Percentiles rank a stretch among this genome's conserved stretches.
phyloP scores from a whole-genome alignment of 1,284 basidiomycete species.

The Xerocomus subilludens region DNA sequence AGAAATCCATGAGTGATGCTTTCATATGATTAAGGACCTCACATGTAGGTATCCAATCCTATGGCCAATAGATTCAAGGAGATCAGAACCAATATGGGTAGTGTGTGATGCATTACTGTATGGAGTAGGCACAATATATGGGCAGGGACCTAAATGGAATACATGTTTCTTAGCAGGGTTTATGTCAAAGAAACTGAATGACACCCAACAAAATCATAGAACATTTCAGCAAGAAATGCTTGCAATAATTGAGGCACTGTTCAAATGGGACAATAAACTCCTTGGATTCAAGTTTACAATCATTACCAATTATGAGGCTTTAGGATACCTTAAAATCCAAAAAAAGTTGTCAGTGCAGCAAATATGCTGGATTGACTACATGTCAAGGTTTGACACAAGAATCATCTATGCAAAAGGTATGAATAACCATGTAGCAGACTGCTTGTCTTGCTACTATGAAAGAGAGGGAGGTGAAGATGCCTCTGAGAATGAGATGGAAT shows the following conservation, averaged over 20 bases:
- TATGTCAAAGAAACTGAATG: slow-evolving; percentile 37
- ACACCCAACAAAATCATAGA: slow-evolving; percentile 32
- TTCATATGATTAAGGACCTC: slow-evolving; percentile 4
- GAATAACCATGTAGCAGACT: no score
- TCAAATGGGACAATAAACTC: slow-evolving; percentile 6
- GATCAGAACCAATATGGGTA: slow-evolving; percentile 56
- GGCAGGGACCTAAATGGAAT: slow-evolving; percentile 38
- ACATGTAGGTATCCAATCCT: slow-evolving; percentile 9
- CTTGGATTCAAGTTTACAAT: background rate
- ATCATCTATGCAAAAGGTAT: no score
- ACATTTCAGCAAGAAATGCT: slow-evolving; percentile 48
- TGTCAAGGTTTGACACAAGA: background rate
- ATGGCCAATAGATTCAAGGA: background rate
- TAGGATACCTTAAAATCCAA: background rate
- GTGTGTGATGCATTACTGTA: slow-evolving; percentile 57
- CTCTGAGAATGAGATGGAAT: no score
- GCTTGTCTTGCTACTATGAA: no score
- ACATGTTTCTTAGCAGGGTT: slow-evolving; percentile 56
- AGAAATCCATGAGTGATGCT: background rate
- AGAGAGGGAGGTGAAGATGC: no score
- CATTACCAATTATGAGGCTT: background rate
- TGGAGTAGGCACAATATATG: slow-evolving; percentile 57
- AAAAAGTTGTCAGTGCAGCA: background rate
- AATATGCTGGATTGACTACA: background rate
- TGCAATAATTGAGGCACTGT: background rate